Percentiles rank a stretch among this genome's conserved stretches.
These are phyloP conservation scores for Neodidymelliopsis sp. DNA, from an alignment of 2,329 filamentous ascomycete species.

Conservation along the genomic window DNA sequence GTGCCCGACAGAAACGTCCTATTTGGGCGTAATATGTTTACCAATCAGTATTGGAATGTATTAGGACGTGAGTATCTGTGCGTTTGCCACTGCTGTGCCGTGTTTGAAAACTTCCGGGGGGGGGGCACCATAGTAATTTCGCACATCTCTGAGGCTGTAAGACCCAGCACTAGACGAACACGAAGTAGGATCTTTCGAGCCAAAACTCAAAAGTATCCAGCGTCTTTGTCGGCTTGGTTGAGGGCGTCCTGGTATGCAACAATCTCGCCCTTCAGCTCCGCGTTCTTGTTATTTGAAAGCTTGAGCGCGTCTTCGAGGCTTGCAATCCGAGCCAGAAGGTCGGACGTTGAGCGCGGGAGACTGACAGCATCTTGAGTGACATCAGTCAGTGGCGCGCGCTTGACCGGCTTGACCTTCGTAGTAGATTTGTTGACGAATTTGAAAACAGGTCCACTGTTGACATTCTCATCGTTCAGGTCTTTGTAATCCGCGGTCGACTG, in stretches of 20 bases:
- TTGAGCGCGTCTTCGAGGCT: conserved; percentile 5
- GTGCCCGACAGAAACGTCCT: too few relatives aligned
- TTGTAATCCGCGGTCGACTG: neutral
- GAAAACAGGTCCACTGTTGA: neutral
- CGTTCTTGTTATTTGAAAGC: neutral
- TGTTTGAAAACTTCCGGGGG: too few relatives aligned
- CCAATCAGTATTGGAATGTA: too few relatives aligned
- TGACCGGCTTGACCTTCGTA: neutral
- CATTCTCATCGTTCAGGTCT: conserved; percentile 3
- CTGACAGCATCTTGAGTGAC: neutral
- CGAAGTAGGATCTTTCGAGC: neutral
- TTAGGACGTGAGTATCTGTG: too few relatives aligned
- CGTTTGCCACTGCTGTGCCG: too few relatives aligned
- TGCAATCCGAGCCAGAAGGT: conserved; percentile 3
- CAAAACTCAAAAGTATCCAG: neutral
- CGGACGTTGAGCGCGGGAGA: conserved; percentile 2
- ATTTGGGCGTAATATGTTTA: too few relatives aligned
- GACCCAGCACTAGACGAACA: neutral
- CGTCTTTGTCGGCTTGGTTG: conserved; percentile 6
- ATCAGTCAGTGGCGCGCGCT: neutral
- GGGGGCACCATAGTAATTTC: too few relatives aligned
- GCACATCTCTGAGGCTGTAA: too few relatives aligned
- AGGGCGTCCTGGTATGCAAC: conserved; percentile 14
- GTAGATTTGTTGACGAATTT: neutral
- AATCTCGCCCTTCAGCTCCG: conserved; percentile 8